These are phyloP conservation scores for Exophiala xenobiotica DNA, from an alignment of 2,329 filamentous ascomycete genomes.

Conservation along the genomic window DNA sequence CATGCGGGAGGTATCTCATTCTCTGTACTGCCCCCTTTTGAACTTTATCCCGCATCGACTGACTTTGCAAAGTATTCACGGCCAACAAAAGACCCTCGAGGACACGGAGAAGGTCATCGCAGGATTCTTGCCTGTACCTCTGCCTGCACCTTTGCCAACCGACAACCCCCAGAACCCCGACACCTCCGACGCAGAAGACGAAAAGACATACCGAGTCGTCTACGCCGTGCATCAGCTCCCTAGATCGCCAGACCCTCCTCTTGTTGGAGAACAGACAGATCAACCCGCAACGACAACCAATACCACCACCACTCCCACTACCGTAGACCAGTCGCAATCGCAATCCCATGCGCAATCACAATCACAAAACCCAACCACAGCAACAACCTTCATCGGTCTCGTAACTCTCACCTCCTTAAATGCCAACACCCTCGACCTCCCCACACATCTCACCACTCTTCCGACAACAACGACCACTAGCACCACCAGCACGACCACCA, in stretches of 20 bases:
- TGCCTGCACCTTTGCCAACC: background rate
- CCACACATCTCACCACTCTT: slow-evolving; percentile 20
- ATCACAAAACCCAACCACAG: no score
- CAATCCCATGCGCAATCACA: no score
- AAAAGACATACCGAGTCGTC: slow-evolving; percentile 29
- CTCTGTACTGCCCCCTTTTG: no score
- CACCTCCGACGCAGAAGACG: slow-evolving; percentile 8
- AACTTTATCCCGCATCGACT: no score
- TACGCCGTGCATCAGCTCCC: slow-evolving; percentile 32
- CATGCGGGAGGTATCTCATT: no score
- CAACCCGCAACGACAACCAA: no score
- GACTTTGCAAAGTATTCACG: slow-evolving; percentile 29
- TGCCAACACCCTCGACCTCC: slow-evolving; percentile 19
- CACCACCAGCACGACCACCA: no score
- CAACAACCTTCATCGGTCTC: slow-evolving; percentile 32
- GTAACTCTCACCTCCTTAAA: slow-evolving; percentile 30
- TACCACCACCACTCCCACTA: no score
- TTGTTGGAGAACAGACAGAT: no score
- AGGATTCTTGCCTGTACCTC: slow-evolving; percentile 26
- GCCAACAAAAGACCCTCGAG: slow-evolving; percentile 31
- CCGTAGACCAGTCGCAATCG: no score
- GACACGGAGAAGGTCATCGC: slow-evolving; percentile 33
- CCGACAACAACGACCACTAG: no score
- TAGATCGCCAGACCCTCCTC: no score
- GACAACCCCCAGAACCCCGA: background rate